Percentiles rank a stretch among this genome's conserved stretches.
These are phyloP conservation scores for Rosellinia necatrix DNA, from an alignment of 2,329 filamentous ascomycete species.

Conservation along the genomic window DNA sequence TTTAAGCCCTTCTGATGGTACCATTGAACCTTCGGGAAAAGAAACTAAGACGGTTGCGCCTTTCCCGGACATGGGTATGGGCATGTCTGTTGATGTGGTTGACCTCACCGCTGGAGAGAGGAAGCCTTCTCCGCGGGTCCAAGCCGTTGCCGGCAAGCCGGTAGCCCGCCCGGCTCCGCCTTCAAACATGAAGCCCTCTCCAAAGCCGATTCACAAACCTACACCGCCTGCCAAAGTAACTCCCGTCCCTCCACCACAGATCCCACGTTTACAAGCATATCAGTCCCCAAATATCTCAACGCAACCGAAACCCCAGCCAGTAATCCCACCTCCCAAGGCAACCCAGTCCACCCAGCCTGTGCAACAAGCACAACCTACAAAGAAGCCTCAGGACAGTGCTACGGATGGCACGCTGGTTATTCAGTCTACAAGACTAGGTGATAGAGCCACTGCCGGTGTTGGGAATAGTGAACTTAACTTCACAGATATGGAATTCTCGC, in stretches of 20 bases:
- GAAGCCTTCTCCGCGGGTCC: constrained; percentile 34
- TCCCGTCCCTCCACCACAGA: constrained; percentile 37
- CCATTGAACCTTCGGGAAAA: constrained; percentile 33
- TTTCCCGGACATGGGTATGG: constrained; percentile 62
- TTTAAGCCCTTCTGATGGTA: constrained; percentile 29
- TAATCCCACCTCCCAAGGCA: constrained; percentile 16
- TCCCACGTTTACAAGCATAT: constrained; percentile 32
- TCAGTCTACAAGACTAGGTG: constrained; percentile 20
- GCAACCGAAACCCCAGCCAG: constrained; percentile 28
- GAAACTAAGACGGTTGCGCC: constrained; percentile 55
- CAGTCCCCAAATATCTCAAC: constrained; percentile 29
- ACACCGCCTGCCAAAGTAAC: constrained; percentile 34
- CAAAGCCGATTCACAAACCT: constrained; percentile 33
- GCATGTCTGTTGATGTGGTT: constrained; percentile 42
- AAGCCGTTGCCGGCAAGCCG: constrained; percentile 31
- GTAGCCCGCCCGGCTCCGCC: constrained; percentile 26
- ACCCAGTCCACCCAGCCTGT: constrained; percentile 20
- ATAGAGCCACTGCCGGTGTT: constrained; percentile 20
- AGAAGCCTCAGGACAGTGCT: constrained; percentile 32
- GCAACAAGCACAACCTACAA: constrained; percentile 27
- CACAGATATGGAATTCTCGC: constrained; percentile 61
- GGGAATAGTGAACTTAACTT: constrained; percentile 52
- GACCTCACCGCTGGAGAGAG: constrained; percentile 37
- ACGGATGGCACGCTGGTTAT: constrained; percentile 27
- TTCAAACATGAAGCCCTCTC: constrained; percentile 38